Conservation (phyloP, 2,329 filamentous ascomycete species). For the Penicillium sp. region DNA sequence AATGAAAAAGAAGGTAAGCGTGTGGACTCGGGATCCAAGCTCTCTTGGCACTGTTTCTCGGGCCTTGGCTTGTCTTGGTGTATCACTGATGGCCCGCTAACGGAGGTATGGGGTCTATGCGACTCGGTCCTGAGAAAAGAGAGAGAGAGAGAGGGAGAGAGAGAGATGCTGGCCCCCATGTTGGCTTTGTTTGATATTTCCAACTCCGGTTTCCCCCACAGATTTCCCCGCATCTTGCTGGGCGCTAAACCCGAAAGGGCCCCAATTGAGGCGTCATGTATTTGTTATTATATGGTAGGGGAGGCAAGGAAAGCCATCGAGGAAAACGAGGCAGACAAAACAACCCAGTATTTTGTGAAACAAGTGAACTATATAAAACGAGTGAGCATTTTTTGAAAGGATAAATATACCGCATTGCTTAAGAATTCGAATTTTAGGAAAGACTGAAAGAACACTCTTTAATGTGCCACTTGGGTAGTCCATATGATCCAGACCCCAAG, state of each 20-base stretch:
- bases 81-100: not conserved
- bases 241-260: not conserved
- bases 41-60: constrained; percentile 1
- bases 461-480: not conserved
- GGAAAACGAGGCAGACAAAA: too few species aligned
- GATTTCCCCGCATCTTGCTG: not conserved
- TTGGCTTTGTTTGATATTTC: not conserved
- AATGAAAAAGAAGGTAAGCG: not conserved
- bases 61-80: not conserved
- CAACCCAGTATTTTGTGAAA: not conserved
- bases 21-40: constrained; percentile 3
- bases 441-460: not conserved
- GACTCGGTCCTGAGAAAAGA: not conserved
- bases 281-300: not conserved
- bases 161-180: not conserved
- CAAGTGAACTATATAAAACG: too few species aligned
- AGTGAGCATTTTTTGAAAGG: too few species aligned
- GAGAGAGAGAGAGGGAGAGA: not conserved
- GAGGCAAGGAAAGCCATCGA: not conserved
- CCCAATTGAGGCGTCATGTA: not conserved
- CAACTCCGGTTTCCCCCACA: not conserved
- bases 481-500: not conserved
- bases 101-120: not conserved
- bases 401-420: not conserved
- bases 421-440: not conserved